Conservation (phyloP, 257 asterid genomes). For the Handroanthus guayacan region DNA sequence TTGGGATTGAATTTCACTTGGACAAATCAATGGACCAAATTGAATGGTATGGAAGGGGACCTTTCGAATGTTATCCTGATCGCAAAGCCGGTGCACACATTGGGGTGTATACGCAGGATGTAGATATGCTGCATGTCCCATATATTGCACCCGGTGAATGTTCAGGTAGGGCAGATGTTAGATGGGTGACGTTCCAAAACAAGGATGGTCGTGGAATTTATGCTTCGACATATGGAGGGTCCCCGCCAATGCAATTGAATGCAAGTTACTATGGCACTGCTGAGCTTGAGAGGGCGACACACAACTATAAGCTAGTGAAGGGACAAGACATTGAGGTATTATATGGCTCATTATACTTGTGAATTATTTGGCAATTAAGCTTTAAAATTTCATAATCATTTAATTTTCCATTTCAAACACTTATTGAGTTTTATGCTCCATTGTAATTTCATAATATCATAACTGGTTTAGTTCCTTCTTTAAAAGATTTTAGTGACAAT, state of each 20-base stretch:
- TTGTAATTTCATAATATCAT: too few relatives aligned
- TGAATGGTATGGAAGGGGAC: conserved; percentile 70
- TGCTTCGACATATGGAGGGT: conserved; percentile 58
- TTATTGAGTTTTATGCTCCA: too few relatives aligned
- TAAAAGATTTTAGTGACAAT: too few relatives aligned
- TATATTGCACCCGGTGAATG: conserved; percentile 70
- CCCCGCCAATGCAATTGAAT: conserved; percentile 71
- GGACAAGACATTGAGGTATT: conserved; percentile 64
- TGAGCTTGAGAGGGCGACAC: conserved; percentile 67
- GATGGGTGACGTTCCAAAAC: conserved; percentile 71
- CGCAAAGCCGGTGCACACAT: conserved; percentile 69
- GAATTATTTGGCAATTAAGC: neutral
- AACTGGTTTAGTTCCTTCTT: too few relatives aligned
- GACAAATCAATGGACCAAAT: conserved; percentile 58
- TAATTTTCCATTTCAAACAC: too few relatives aligned
- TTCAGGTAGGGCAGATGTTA: conserved; percentile 68
- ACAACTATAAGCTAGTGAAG: conserved; percentile 55
- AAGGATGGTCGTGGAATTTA: conserved; percentile 59
- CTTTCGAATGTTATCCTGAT: conserved; percentile 77
- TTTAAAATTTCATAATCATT: neutral
- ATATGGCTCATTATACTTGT: too few relatives aligned
- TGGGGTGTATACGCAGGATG: conserved; percentile 53
- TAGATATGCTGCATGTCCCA: conserved; percentile 67
- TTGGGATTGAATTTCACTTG: conserved; percentile 66
- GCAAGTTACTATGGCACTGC: conserved; percentile 69